phyloP scores from a whole-genome alignment of 192 early-diverging fungal genomes.

The Backusella westeae region DNA sequence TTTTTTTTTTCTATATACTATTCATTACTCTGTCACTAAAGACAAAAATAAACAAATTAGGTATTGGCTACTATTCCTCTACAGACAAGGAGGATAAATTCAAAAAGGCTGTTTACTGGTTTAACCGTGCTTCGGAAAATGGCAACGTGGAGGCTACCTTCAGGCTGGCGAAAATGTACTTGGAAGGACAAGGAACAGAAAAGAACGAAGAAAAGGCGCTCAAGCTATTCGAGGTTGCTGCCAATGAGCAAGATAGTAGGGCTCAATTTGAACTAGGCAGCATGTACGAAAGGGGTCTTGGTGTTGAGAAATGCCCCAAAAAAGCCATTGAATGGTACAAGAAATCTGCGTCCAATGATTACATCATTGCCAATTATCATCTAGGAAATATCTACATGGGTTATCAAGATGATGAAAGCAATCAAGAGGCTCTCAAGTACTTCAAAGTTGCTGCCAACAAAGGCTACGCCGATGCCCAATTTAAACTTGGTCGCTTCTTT shows the following conservation, averaged over 20 bases:
- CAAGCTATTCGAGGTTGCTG: not conserved
- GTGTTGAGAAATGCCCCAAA: not conserved
- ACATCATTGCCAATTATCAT: not conserved
- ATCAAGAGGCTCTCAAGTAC: not conserved
- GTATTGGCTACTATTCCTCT: no score
- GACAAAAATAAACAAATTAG: no score
- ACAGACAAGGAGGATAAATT: no score
- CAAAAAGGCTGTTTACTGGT: not conserved
- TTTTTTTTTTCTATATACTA: not conserved
- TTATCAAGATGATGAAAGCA: not conserved
- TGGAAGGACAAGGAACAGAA: not conserved
- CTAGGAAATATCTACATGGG: not conserved
- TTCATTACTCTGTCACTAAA: no score
- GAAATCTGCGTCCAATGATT: not conserved
- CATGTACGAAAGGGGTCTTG: not conserved
- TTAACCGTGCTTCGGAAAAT: not conserved
- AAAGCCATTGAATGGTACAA: not conserved
- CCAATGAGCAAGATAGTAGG: not conserved
- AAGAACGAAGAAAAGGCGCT: not conserved
- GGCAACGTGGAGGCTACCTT: not conserved
- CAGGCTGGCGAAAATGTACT: not conserved
- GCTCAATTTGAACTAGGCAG: not conserved
- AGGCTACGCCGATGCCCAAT: not conserved
- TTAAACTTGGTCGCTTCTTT: not conserved
- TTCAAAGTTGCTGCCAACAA: not conserved